These are phyloP conservation scores for Acacia crassicarpa DNA, from an alignment of 306 rosid genomes.

Conservation along the genomic window DNA sequence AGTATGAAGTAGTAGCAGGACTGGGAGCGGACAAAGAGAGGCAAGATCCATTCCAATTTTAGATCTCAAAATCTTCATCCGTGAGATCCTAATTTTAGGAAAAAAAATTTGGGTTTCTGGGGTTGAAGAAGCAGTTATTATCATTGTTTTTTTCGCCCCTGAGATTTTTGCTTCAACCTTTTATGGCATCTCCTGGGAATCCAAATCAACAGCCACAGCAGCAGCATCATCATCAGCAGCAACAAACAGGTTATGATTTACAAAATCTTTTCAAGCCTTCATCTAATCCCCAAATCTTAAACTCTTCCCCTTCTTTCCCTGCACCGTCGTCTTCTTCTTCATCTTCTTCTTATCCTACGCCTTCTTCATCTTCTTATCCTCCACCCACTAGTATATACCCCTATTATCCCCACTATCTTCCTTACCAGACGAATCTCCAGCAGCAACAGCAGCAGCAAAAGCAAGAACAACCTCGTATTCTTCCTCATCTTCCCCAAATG, in stretches of 20 bases:
- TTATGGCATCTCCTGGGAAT: slow-evolving; percentile 60
- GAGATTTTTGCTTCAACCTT: slow-evolving; percentile 28
- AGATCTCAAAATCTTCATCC: slow-evolving; percentile 41
- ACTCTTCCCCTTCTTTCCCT: slow-evolving; percentile 54
- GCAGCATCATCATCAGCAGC: slow-evolving; percentile 36
- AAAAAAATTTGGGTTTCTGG: not conserved
- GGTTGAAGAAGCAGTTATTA: not conserved
- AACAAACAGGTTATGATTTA: slow-evolving; percentile 46
- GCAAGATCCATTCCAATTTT: slow-evolving; percentile 11
- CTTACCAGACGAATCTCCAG: slow-evolving; percentile 33
- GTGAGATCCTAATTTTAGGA: slow-evolving; percentile 32
- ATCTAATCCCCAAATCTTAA: slow-evolving; percentile 38
- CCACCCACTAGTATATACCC: slow-evolving; percentile 63
- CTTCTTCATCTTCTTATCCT: slow-evolving; percentile 66
- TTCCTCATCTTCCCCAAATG: slow-evolving; percentile 41
- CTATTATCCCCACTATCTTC: slow-evolving; percentile 51
- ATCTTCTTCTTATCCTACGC: slow-evolving; percentile 43
- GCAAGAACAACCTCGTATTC: slow-evolving; percentile 37
- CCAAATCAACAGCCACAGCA: slow-evolving; percentile 32
- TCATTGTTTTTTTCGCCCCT: not conserved
- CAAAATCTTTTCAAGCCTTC: slow-evolving; percentile 56
- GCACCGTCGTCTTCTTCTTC: slow-evolving; percentile 38
- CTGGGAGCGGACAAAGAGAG: slow-evolving; percentile 2
- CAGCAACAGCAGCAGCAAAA: slow-evolving; percentile 17
- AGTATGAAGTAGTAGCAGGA: slow-evolving; percentile 13